Evolutionary conservation across 208 protist species (phyloP).

Genomic region (Leishmania martiniquensis): DNA sequence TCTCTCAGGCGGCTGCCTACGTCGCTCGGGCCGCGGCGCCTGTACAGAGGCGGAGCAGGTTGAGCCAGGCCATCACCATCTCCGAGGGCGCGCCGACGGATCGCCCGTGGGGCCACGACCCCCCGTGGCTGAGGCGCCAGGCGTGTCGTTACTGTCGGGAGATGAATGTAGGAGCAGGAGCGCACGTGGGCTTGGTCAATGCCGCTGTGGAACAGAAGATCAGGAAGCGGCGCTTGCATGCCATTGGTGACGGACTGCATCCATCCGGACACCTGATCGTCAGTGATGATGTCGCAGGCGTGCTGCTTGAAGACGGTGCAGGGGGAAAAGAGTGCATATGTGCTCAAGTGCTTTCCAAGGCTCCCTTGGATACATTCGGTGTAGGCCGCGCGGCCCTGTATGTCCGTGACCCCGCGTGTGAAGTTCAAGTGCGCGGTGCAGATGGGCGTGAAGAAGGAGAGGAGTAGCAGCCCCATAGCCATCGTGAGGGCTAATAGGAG

Average conservation of each 20-base stretch:
- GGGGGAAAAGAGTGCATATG: constrained; percentile 6
- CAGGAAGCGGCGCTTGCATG: constrained; percentile 12
- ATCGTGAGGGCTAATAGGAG: constrained; percentile 5
- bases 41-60: background rate
- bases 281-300: constrained; percentile 8
- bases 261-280: background rate
- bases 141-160: background rate
- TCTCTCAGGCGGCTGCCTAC: background rate
- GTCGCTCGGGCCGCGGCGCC: background rate
- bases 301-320: constrained; percentile 18
- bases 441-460: constrained; percentile 6
- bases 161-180: background rate
- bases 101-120: background rate
- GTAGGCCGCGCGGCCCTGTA: background rate
- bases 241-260: constrained; percentile 15
- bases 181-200: constrained; percentile 2
- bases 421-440: background rate
- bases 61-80: background rate
- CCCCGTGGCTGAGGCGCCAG: background rate
- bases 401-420: background rate
- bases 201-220: background rate
- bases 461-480: background rate
- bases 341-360: background rate
- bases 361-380: background rate
- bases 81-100: background rate